Evolutionary conservation across 441 rosid genomes (phyloP).

Genomic region (Pelargonium myrrhifolium): DNA sequence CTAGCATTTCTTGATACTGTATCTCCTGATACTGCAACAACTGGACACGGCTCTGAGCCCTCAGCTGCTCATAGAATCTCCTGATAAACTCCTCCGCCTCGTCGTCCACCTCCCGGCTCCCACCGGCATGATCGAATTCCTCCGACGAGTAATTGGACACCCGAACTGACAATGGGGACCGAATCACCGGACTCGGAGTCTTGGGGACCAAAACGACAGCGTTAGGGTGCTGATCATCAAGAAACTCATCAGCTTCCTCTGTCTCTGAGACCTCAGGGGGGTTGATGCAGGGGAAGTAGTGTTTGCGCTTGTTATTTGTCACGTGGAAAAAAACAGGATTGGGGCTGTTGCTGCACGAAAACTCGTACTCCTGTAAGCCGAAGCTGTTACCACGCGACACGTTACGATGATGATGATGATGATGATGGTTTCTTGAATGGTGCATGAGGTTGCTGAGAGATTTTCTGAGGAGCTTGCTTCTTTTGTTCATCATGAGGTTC

Average conservation of each 20-base stretch:
- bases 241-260: constrained; percentile 20
- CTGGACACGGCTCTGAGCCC: constrained; percentile 40
- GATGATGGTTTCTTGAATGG: constrained; percentile 26
- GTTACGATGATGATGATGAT: constrained; percentile 15
- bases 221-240: not conserved
- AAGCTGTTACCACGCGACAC: constrained; percentile 29
- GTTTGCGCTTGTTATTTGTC: constrained; percentile 29
- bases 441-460: constrained; percentile 35
- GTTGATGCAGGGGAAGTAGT: constrained; percentile 49
- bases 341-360: constrained; percentile 59
- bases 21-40: constrained; percentile 35
- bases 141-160: constrained; percentile 42
- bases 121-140: constrained; percentile 24
- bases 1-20: constrained; percentile 1
- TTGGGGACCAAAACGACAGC: constrained; percentile 29
- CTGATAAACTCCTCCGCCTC: constrained; percentile 55
- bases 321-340: constrained; percentile 48
- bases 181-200: constrained; percentile 25
- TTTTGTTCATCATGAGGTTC: constrained; percentile 44
- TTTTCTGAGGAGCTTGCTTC: constrained; percentile 40
- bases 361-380: constrained; percentile 51
- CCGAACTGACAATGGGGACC: constrained; percentile 37
- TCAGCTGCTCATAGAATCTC: constrained; percentile 45
- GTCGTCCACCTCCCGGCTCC: constrained; percentile 30
- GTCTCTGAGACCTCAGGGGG: constrained; percentile 29